A percentile compares a stretch with the other conserved stretches of the same genome.
Evolutionary conservation across 257 asterid genomes (phyloP).

Genomic region (Paraleonurus japonicus): DNA sequence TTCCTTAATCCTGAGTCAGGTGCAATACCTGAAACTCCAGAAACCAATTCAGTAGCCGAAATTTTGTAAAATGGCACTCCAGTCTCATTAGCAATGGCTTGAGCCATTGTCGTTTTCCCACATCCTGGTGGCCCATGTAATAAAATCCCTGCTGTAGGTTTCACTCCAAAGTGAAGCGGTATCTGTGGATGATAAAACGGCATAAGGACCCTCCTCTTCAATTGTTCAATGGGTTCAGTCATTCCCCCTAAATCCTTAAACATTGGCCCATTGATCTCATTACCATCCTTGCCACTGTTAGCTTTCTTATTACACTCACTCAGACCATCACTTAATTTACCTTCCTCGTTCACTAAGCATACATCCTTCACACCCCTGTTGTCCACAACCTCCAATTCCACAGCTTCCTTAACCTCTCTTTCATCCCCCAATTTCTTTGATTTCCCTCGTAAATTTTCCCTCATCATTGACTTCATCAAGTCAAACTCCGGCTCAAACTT

Average conservation of each 20-base stretch:
- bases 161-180: slow-evolving; percentile 58
- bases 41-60: slow-evolving; percentile 89
- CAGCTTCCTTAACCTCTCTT: slow-evolving; percentile 23
- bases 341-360: slow-evolving; percentile 36
- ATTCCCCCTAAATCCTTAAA: slow-evolving; percentile 93
- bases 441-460: slow-evolving; percentile 46
- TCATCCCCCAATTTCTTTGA: slow-evolving; percentile 24
- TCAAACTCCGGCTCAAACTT: slow-evolving; percentile 62
- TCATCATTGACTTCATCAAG: slow-evolving; percentile 63
- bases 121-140: slow-evolving; percentile 97
- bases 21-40: slow-evolving; percentile 79
- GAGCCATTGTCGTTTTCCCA: slow-evolving; percentile 93
- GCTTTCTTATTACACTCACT: not conserved
- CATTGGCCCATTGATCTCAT: slow-evolving; percentile 39
- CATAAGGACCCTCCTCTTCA: slow-evolving; percentile 72
- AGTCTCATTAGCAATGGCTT: slow-evolving; percentile 92
- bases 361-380: slow-evolving; percentile 40
- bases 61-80: slow-evolving; percentile 75
- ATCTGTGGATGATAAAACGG: slow-evolving; percentile 67
- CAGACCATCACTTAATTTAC: slow-evolving; percentile 22
- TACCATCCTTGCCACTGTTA: slow-evolving; percentile 3
- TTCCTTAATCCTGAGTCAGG: not conserved
- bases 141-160: slow-evolving; percentile 74
- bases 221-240: slow-evolving; percentile 55
- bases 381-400: slow-evolving; percentile 44